Evolutionary conservation across 192 early-diverging fungal species (phyloP), one percentile per base, ranked within the genome.

Genomic region (Coemansia sp.): DNA sequence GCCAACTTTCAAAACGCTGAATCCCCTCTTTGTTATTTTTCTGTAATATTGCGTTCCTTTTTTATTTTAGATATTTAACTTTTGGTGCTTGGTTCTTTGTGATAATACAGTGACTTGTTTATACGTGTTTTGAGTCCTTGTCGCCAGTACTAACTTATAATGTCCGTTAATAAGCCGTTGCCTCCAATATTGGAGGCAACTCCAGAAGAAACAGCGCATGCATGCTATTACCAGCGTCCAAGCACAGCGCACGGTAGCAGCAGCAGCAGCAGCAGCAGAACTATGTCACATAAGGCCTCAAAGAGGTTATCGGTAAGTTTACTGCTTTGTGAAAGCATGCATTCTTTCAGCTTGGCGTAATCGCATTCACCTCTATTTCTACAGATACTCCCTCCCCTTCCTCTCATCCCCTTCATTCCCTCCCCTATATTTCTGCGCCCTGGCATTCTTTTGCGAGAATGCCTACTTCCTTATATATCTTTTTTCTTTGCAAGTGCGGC

Each of bases 151-250:
- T 10, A 35, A 10, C 33, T 35, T 35, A 35, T 35, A 35, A 75
- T 68, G 72, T 59, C 72, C n/a, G 65, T 68, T 39, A 68, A 68
- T 58, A 68, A 68, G 21, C 65, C 72, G 9, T 45, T 75, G 57
- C 65, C 72, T 0, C 61, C 42, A n/a, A 57, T 65, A 16, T 65
- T 61, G 2, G 61, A 56, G 53, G 18, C 57, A 61, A 18, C 65
- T 41, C 2, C 53, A 44, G 12, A 53, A 35, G 33, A 35, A 35
- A 35, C 33, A 35, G 33, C 33, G 33, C 33, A 6, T 35, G 33
- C 33, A 7, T 35, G 33, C 33, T 7, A 35, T 35, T 35, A 35
- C 18, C 41, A 57, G 15, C 41, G 37, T 8, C 37, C 54, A 42
- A 47, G 39, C 48, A 63, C 39, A 12, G 40, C 31, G 14, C 31